Conservation (phyloP, 2,329 filamentous ascomycete species). For the Drechslera avenae region DNA sequence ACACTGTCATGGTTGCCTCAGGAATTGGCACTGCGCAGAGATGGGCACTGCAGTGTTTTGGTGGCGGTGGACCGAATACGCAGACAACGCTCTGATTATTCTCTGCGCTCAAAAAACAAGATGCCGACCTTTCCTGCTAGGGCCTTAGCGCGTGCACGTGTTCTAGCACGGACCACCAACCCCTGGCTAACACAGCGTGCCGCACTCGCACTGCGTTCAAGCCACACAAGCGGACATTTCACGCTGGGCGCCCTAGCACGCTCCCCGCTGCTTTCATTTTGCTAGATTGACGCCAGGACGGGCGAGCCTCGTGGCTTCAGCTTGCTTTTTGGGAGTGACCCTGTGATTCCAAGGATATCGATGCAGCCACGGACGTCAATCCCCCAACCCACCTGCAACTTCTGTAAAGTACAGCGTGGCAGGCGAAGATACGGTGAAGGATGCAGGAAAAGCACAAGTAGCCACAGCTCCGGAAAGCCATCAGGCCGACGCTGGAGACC, state of each 20-base stretch:
- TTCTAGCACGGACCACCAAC: not conserved
- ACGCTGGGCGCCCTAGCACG: slow-evolving; percentile 2
- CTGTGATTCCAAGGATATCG: not conserved
- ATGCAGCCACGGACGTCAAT: not conserved
- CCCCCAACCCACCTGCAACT: not conserved
- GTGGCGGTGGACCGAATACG: not conserved
- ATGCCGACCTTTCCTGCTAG: not conserved
- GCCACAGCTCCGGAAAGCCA: slow-evolving; percentile 2
- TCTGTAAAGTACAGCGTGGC: not conserved
- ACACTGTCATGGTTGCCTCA: not conserved
- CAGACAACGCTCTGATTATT: not conserved
- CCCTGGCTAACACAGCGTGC: not conserved
- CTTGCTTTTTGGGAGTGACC: slow-evolving; percentile 13
- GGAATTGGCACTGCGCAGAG: not conserved
- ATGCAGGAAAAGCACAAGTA: not conserved
- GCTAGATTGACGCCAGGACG: not conserved
- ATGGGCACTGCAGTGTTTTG: not conserved
- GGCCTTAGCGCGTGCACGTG: not conserved
- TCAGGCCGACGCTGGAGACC: slow-evolving; percentile 3
- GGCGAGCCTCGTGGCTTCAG: slow-evolving; percentile 9
- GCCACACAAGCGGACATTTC: slow-evolving; percentile 7
- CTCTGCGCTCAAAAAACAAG: not conserved
- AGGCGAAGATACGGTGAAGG: not conserved
- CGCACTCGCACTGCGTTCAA: slow-evolving; percentile 4
- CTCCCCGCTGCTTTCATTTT: not conserved